Percentiles rank a stretch among this genome's conserved stretches.
phyloP scores from a whole-genome alignment of 73 alveolate species.

The Stentor roeselii region DNA sequence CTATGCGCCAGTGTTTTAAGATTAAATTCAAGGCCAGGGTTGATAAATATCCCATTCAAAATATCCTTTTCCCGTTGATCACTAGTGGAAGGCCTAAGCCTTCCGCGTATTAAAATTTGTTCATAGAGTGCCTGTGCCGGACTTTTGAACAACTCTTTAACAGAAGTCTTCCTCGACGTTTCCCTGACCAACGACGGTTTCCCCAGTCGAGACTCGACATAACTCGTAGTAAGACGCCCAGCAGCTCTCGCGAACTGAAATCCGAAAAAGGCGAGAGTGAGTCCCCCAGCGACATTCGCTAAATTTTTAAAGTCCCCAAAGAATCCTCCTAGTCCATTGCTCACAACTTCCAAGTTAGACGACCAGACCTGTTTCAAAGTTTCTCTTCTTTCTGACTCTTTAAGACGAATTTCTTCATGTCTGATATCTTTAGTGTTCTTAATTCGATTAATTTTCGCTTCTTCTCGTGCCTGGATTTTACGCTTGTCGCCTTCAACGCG shows the following conservation, averaged over 20 bases:
- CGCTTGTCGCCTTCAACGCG: constrained; percentile 36
- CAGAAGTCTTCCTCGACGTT: constrained; percentile 59
- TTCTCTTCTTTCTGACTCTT: constrained; percentile 59
- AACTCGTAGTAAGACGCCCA: constrained; percentile 31
- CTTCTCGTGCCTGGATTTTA: constrained; percentile 29
- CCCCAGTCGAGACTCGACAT: constrained; percentile 55
- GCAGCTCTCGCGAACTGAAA: constrained; percentile 51
- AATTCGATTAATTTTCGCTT: constrained; percentile 10
- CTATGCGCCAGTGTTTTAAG: constrained; percentile 65
- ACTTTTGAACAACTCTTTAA: constrained; percentile 17
- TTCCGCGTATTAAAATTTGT: constrained; percentile 10
- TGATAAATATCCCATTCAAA: constrained; percentile 67
- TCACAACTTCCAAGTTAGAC: constrained; percentile 47
- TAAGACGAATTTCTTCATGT: constrained; percentile 36
- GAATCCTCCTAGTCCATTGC: constrained; percentile 34
- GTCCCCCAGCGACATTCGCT: constrained; percentile 46
- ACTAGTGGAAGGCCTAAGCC: constrained; percentile 31
- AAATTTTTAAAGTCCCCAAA: constrained; percentile 46
- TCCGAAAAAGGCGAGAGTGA: constrained; percentile 52
- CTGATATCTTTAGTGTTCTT: constrained; percentile 42
- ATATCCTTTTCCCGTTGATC: constrained; percentile 54
- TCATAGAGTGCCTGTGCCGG: constrained; percentile 24
- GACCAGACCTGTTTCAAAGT: constrained; percentile 47
- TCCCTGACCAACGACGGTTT: constrained; percentile 78
- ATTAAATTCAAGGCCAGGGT: constrained; percentile 49